These are phyloP conservation scores for Geosmithia flava DNA, from an alignment of 2,329 filamentous ascomycete species.

Conservation along the genomic window DNA sequence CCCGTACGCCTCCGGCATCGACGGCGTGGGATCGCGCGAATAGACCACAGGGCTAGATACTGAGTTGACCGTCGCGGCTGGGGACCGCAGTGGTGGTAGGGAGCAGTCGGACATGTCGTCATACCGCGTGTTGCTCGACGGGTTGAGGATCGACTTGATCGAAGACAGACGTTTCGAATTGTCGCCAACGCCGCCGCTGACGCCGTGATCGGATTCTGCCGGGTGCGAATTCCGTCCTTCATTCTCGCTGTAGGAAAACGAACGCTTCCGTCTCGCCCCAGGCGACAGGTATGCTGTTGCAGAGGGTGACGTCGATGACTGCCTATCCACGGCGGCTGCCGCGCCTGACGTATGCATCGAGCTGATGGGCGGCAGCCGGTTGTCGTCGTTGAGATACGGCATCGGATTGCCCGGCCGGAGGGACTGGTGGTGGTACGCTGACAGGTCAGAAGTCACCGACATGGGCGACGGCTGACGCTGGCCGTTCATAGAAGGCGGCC, in stretches of 20 bases:
- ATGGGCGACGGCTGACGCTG: constrained; percentile 27
- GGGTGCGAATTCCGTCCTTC: constrained; percentile 23
- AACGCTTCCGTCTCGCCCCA: constrained; percentile 44
- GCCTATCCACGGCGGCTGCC: constrained; percentile 29
- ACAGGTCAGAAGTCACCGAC: constrained; percentile 29
- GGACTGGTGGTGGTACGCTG: constrained; percentile 37
- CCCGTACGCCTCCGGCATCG: constrained; percentile 13
- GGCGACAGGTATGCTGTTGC: constrained; percentile 47
- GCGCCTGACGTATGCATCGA: constrained; percentile 22
- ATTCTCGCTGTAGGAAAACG: constrained; percentile 49
- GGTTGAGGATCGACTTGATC: constrained; percentile 66
- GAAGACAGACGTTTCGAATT: constrained; percentile 54
- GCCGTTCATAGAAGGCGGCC: constrained; percentile 20
- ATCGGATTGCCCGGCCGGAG: constrained; percentile 21
- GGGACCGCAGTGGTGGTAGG: constrained; percentile 28
- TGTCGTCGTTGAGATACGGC: constrained; percentile 39
- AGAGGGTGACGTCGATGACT: constrained; percentile 46
- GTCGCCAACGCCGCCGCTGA: constrained; percentile 21
- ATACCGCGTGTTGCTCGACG: constrained; percentile 20
- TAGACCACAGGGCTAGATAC: constrained; percentile 27
- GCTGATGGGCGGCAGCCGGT: constrained; percentile 43
- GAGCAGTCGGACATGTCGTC: constrained; percentile 24
- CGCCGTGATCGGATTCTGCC: constrained; percentile 9
- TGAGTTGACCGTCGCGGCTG: constrained; percentile 25
- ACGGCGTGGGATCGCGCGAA: constrained; percentile 15